These are phyloP conservation scores for Alternaria hordeiaustralica DNA, from an alignment of 2,329 filamentous ascomycete species.

Conservation along the genomic window DNA sequence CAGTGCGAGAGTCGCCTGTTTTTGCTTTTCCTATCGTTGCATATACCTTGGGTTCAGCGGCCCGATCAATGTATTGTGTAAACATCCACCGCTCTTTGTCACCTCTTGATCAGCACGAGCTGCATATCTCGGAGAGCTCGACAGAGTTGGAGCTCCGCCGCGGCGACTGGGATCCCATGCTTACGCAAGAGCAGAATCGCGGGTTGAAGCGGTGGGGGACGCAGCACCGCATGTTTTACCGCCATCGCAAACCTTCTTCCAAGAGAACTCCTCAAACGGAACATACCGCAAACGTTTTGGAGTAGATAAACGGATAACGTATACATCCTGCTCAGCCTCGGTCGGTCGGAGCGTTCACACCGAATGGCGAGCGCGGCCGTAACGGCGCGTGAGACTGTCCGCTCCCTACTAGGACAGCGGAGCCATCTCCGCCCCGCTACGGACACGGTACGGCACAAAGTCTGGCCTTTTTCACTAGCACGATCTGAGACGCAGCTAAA, in stretches of 20 bases:
- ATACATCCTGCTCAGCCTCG: neutral
- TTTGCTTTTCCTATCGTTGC: neutral
- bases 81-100: neutral
- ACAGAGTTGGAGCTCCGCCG: neutral
- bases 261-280: neutral
- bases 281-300: neutral
- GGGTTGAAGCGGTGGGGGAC: neutral
- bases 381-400: neutral
- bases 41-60: neutral
- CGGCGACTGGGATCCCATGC: neutral
- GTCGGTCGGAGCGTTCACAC: neutral
- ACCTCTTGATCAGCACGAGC: neutral
- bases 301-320: neutral
- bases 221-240: neutral
- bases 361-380: neutral
- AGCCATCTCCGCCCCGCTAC: conserved; percentile 4
- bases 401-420: neutral
- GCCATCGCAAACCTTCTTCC: neutral
- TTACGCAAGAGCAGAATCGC: neutral
- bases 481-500: conserved; percentile 10
- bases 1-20: neutral
- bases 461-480: neutral
- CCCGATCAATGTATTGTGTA: neutral
- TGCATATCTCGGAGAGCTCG: neutral
- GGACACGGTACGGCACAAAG: neutral